Conservation (phyloP, 106 monocot genomes). For the Phalaenopsis equestris region DNA sequence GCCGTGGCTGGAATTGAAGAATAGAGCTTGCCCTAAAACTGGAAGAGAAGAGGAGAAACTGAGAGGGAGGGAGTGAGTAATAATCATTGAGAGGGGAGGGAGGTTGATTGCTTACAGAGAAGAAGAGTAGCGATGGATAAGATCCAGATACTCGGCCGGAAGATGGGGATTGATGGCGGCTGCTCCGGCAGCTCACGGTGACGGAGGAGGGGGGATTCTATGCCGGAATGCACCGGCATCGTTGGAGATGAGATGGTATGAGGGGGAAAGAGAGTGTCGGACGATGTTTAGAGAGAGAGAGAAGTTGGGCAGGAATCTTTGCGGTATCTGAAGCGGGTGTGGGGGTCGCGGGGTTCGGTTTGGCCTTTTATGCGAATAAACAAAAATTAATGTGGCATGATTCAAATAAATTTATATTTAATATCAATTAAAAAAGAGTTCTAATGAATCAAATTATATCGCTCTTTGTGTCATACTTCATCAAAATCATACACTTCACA, state of each 20-base stretch:
- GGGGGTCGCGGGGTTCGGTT: no score
- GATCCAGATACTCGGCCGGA: neutral
- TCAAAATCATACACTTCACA: no score
- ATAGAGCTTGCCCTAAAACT: constrained; percentile 3
- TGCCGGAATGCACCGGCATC: constrained; percentile 2
- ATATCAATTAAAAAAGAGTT: no score
- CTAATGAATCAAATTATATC: no score
- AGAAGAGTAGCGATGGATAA: neutral
- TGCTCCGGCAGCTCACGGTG: constrained; percentile 13
- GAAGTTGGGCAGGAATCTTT: neutral
- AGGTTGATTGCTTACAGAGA: constrained; percentile 14
- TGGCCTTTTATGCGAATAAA: no score
- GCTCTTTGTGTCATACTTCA: no score
- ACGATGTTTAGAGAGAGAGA: neutral
- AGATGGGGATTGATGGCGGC: neutral
- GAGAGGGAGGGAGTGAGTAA: neutral
- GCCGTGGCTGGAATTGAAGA: neutral
- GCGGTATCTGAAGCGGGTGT: no score
- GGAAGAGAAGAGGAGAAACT: neutral
- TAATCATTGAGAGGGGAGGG: neutral
- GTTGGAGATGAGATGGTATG: neutral
- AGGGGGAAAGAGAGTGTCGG: neutral
- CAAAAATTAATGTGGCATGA: no score
- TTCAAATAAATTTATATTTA: no score
- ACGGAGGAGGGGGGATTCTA: constrained; percentile 39